These are phyloP conservation scores for Mucor piriformis DNA, from an alignment of 371 early-diverging fungal genomes.

Conservation along the genomic window DNA sequence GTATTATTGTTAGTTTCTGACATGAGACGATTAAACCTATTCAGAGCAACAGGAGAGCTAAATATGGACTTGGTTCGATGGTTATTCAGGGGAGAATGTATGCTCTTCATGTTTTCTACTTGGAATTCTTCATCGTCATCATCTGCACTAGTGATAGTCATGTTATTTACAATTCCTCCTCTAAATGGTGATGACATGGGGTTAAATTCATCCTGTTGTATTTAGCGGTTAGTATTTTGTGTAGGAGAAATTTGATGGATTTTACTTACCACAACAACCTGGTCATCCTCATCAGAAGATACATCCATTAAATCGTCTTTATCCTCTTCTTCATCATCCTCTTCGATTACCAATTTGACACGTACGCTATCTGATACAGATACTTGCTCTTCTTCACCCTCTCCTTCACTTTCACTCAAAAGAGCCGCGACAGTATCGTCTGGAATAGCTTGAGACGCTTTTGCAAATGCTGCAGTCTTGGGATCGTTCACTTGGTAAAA, in stretches of 20 bases:
- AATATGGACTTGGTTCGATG: slow-evolving; percentile 12
- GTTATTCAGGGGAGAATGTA: slow-evolving; percentile 8
- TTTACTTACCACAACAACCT: slow-evolving; percentile 8
- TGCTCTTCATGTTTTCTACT: slow-evolving; percentile 3
- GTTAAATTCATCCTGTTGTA: slow-evolving; percentile 6
- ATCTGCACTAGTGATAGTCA: slow-evolving; percentile 14
- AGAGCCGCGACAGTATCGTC: slow-evolving; percentile 22
- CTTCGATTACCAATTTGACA: slow-evolving; percentile 1
- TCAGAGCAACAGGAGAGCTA: slow-evolving; percentile 13
- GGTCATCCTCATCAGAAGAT: slow-evolving; percentile 10
- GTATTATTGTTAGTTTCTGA: slow-evolving; percentile 18
- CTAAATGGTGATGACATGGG: slow-evolving; percentile 13
- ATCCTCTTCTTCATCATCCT: slow-evolving; percentile 27
- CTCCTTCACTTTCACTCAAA: slow-evolving; percentile 38
- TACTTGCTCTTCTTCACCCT: slow-evolving; percentile 17
- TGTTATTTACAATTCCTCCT: slow-evolving; percentile 6
- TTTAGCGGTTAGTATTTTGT: background rate
- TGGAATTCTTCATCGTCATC: slow-evolving; percentile 15
- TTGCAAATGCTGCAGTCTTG: slow-evolving; percentile 53
- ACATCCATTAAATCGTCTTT: slow-evolving; percentile 11
- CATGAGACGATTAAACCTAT: slow-evolving; percentile 19
- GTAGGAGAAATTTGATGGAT: too few relatives aligned
- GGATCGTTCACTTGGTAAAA: slow-evolving; percentile 34
- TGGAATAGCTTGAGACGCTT: slow-evolving; percentile 34
- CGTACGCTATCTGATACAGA: slow-evolving; percentile 5